Evolutionary conservation across 805 yeast species (phyloP), one percentile per base, ranked within the genome.

Genomic region (Lachancea kluyveri): DNA sequence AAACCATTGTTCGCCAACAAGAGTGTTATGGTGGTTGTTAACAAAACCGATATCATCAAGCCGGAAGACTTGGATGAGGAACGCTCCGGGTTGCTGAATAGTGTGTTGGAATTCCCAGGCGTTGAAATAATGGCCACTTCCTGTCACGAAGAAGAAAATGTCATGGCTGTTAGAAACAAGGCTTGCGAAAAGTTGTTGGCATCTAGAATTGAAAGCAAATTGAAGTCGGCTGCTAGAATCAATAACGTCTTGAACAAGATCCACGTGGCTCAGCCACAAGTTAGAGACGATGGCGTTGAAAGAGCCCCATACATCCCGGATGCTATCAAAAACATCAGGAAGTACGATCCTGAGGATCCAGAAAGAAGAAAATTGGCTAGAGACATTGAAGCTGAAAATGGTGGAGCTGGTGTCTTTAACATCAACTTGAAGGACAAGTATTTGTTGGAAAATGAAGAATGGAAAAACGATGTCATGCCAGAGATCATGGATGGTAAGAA

Each of bases 391-490:
- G 80, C 72, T 30, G 96, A 82, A 58, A 85, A 92, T 52, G 98
- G 98, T 57, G 98, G 98, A 57, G 96, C 98, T 26, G 98, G 98
- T 70, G 98, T 92, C 21, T 92, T 66, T 70, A 92, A 87, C 66
- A 75, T 92, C 56, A 87, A 92, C 66, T 70, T 92, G 65, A 85
- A 87, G 59, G 97, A 90, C 55, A 82, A 79, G 53, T 92, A 94
- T 62, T 47, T 92, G 41, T 69, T 92, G 48, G 98, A 90, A 47
- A 90, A 92, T 57, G 97, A 90, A 31, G 94, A 85, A 43, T 92
- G 99, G 99, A 90, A 90, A 72, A 77, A 86, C 46, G 99, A 92
- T 62, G 72, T 81, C 41, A 86, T 92, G 86, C 99, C 99, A 17
- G 99, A 92, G 68, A 72, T 92, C 33, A 67, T 92, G 57, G 87